Conservation (phyloP, 495 filamentous ascomycete genomes). For the Sphaerosporella brunnea region DNA sequence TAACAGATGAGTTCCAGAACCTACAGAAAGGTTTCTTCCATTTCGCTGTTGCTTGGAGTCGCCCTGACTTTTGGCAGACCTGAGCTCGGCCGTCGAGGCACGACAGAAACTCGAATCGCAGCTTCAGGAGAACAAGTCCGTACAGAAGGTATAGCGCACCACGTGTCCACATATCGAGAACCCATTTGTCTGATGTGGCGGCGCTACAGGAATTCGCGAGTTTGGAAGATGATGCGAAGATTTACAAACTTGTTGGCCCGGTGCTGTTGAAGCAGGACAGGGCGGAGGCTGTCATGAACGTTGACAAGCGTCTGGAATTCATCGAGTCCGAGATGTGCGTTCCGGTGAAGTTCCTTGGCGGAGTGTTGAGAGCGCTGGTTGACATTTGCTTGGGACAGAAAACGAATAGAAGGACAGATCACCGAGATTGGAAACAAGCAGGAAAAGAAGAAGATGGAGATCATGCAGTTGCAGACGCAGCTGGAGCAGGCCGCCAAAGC, state of each 20-base stretch:
- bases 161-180: not conserved
- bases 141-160: slow-evolving; percentile 47
- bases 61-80: slow-evolving; percentile 36
- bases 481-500: slow-evolving; percentile 4
- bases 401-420: slow-evolving; percentile 67
- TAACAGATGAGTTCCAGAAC: slow-evolving; percentile 74
- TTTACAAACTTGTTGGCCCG: slow-evolving; percentile 89
- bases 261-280: slow-evolving; percentile 90
- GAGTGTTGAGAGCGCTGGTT: not conserved
- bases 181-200: slow-evolving; percentile 9
- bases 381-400: slow-evolving; percentile 33
- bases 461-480: slow-evolving; percentile 20
- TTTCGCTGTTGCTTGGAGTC: slow-evolving; percentile 2
- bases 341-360: not conserved
- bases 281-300: slow-evolving; percentile 68
- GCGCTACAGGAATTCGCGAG: slow-evolving; percentile 53
- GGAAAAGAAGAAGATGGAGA: slow-evolving; percentile 58
- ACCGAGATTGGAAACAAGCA: slow-evolving; percentile 59
- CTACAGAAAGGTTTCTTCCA: slow-evolving; percentile 55
- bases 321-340: slow-evolving; percentile 85
- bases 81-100: slow-evolving; percentile 56
- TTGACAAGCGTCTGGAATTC: slow-evolving; percentile 76
- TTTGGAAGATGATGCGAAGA: slow-evolving; percentile 60
- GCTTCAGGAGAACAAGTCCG: slow-evolving; percentile 74
- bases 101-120: slow-evolving; percentile 88